Percentiles rank a stretch among this genome's conserved stretches.
These are phyloP conservation scores for Botryotinia narcissicola DNA, from an alignment of 2,329 filamentous ascomycete genomes.

Conservation along the genomic window DNA sequence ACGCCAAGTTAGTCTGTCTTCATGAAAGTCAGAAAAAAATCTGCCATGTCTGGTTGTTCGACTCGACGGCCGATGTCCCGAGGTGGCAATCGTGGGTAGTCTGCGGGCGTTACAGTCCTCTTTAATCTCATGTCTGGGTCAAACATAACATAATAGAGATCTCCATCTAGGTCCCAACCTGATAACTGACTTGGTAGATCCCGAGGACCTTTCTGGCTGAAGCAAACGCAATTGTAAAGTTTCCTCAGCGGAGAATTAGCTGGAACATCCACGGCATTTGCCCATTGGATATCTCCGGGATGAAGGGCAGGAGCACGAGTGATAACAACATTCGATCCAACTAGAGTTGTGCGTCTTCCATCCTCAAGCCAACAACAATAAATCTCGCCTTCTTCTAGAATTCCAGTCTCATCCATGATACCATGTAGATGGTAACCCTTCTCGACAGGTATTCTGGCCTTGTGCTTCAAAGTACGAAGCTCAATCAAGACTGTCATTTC, in stretches of 20 bases:
- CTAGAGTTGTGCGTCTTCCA: constrained; percentile 26
- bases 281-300: constrained; percentile 74
- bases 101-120: constrained; percentile 55
- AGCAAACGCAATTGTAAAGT: constrained; percentile 73
- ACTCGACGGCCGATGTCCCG: constrained; percentile 61
- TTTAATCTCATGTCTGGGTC: constrained; percentile 53
- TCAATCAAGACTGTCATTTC: constrained; percentile 69
- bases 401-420: constrained; percentile 77
- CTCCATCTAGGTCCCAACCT: constrained; percentile 81
- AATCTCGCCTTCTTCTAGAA: constrained; percentile 64
- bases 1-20: constrained; percentile 62
- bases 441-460: constrained; percentile 68
- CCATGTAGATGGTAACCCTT: constrained; percentile 76
- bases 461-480: constrained; percentile 73
- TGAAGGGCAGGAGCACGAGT: constrained; percentile 80
- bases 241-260: constrained; percentile 56
- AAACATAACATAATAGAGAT: constrained; percentile 78
- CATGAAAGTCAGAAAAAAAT: constrained; percentile 82
- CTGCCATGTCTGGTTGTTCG: constrained; percentile 62
- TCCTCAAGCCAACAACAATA: constrained; percentile 56
- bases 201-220: constrained; percentile 66
- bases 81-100: constrained; percentile 62
- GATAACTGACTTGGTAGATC: constrained; percentile 77
- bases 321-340: constrained; percentile 48
- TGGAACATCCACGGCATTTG: constrained; percentile 59